Evolutionary conservation across 2,329 filamentous ascomycete genomes (phyloP).

Genomic region (Proliferodiscus dingleyae): DNA sequence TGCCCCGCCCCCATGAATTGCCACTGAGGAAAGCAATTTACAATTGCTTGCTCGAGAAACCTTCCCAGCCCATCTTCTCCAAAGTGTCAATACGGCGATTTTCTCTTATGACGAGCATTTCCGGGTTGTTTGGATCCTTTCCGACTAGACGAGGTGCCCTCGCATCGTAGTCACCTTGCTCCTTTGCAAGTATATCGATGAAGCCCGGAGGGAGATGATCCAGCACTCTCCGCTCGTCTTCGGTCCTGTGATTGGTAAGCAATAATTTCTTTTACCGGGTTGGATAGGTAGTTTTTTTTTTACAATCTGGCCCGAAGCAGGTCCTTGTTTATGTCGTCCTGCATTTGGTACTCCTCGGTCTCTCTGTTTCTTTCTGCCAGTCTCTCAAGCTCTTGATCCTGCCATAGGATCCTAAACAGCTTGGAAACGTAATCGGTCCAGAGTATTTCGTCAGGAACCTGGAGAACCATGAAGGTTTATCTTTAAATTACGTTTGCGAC

Average conservation of each 20-base stretch:
- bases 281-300: not conserved
- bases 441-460: slow-evolving; percentile 1
- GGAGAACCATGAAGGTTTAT: not conserved
- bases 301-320: slow-evolving; percentile 6
- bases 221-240: slow-evolving; percentile 1
- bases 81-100: not conserved
- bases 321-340: slow-evolving; percentile 5
- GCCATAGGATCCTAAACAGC: not conserved
- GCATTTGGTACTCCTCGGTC: not conserved
- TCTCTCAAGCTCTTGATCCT: not conserved
- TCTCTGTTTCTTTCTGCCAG: not conserved
- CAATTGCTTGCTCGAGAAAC: slow-evolving; percentile 4
- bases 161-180: slow-evolving; percentile 4
- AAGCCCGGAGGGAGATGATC: not conserved
- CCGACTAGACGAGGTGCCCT: not conserved
- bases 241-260: not conserved
- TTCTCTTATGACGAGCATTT: not conserved
- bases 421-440: not conserved
- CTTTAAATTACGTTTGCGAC: not conserved
- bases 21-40: not conserved
- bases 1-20: no score
- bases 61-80: slow-evolving; percentile 4
- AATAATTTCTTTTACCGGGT: not conserved
- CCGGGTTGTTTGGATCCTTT: slow-evolving; percentile 3
- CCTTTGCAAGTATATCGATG: slow-evolving; percentile 1